Evolutionary conservation across 306 rosid species (phyloP).

Genomic region (Cyamopsis tetragonoloba): DNA sequence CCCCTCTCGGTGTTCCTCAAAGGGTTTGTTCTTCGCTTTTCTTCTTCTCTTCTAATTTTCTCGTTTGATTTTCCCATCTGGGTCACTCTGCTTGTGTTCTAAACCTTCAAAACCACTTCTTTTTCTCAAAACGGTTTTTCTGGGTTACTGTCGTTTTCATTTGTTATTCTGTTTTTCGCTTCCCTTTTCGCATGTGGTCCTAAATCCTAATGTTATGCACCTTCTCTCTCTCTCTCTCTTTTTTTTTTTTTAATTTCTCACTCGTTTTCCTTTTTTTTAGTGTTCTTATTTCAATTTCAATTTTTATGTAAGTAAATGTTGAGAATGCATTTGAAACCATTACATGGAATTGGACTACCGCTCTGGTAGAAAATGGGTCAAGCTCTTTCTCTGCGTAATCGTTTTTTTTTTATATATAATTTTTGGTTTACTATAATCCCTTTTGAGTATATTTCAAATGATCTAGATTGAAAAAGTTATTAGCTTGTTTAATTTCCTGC

Average conservation of each 20-base stretch:
- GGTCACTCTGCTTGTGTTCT: not conserved
- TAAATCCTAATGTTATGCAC: not conserved
- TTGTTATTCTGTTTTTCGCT: not conserved
- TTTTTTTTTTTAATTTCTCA: not conserved
- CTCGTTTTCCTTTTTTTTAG: not conserved
- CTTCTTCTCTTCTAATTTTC: not conserved
- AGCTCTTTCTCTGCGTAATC: not conserved
- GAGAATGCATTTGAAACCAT: not conserved
- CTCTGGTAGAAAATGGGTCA: not conserved
- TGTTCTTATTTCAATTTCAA: not conserved
- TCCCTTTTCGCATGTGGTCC: not conserved
- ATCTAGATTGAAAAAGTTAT: not conserved
- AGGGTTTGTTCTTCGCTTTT: conserved; percentile 39
- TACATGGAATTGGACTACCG: not conserved
- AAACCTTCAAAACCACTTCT: not conserved
- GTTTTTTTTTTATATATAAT: not conserved
- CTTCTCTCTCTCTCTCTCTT: not conserved
- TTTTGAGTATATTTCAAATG: not conserved
- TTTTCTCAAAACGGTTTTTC: not conserved
- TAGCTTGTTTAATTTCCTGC: not conserved
- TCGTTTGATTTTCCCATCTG: not conserved
- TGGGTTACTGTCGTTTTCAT: not conserved
- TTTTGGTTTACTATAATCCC: not conserved
- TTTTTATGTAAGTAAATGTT: too few relatives aligned
- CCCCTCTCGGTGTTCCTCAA: conserved; percentile 84